These are phyloP conservation scores for Dothidotthia symphoricarpi DNA, from an alignment of 2,329 filamentous ascomycete genomes.

Conservation along the genomic window DNA sequence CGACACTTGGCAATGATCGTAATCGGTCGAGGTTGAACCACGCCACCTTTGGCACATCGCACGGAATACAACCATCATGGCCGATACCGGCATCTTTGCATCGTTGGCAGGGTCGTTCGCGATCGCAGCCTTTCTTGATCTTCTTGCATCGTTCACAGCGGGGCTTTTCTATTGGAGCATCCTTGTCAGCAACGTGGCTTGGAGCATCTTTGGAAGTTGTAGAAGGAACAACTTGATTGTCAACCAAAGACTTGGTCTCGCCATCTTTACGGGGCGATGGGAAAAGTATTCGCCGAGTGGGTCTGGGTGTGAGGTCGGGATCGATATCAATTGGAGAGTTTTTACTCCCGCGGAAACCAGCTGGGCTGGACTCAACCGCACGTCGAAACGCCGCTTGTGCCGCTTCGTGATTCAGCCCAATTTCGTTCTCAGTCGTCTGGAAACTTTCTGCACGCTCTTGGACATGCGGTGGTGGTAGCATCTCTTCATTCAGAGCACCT, in stretches of 20 bases:
- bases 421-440: conserved; percentile 3
- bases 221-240: conserved; percentile 33
- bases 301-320: conserved; percentile 55
- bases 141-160: conserved; percentile 27
- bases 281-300: conserved; percentile 71
- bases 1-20: conserved; percentile 5
- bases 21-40: conserved; percentile 12
- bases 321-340: conserved; percentile 52
- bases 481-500: conserved; percentile 10
- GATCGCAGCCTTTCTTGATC: conserved; percentile 25
- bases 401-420: conserved; percentile 14
- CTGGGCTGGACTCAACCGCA: conserved; percentile 63
- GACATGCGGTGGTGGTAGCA: conserved; percentile 13
- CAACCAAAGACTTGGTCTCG: conserved; percentile 60
- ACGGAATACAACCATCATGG: conserved; percentile 23
- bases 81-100: conserved; percentile 22
- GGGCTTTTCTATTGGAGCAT: conserved; percentile 18
- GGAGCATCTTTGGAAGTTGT: not conserved
- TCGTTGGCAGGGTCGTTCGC: conserved; percentile 26
- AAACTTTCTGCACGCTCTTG: conserved; percentile 11
- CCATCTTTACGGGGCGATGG: conserved; percentile 70
- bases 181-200: conserved; percentile 8
- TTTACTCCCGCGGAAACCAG: conserved; percentile 50
- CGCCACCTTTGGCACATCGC: conserved; percentile 13
- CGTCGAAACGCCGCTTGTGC: conserved; percentile 47